These are phyloP conservation scores for Phytophthora tubulina DNA, from an alignment of 352 stramenopile genomes.

Conservation along the genomic window DNA sequence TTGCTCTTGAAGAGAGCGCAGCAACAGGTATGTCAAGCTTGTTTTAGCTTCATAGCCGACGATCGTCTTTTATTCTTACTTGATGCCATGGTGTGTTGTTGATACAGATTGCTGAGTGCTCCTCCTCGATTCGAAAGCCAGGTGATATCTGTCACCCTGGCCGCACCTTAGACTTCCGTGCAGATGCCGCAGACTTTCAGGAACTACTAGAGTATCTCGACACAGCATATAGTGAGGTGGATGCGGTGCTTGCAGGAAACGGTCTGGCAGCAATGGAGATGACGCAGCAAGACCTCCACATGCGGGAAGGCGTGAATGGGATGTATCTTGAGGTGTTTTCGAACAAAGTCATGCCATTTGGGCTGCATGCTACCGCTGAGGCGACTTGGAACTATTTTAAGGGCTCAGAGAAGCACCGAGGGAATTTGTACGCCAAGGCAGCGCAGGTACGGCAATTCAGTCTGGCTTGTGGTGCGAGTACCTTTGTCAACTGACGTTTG, in stretches of 20 bases:
- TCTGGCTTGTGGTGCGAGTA: not conserved
- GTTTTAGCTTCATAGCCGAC: slow-evolving; percentile 30
- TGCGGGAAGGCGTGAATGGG: slow-evolving; percentile 32
- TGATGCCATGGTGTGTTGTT: slow-evolving; percentile 4
- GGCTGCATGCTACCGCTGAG: slow-evolving; percentile 31
- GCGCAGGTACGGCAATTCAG: slow-evolving; percentile 19
- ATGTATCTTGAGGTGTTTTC: slow-evolving; percentile 48
- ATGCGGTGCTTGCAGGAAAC: slow-evolving; percentile 38
- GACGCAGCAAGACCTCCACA: slow-evolving; percentile 39
- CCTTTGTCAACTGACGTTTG: slow-evolving; percentile 1
- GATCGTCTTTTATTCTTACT: not conserved
- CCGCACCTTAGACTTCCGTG: slow-evolving; percentile 22
- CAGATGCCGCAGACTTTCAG: slow-evolving; percentile 28
- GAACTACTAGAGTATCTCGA: slow-evolving; percentile 35
- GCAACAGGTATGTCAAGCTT: slow-evolving; percentile 34
- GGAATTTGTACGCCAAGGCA: slow-evolving; percentile 42
- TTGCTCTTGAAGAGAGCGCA: slow-evolving; percentile 39
- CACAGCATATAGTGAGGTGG: slow-evolving; percentile 31
- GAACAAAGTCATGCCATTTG: slow-evolving; percentile 44
- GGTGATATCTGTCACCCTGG: slow-evolving; percentile 11
- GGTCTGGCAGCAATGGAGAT: slow-evolving; percentile 35
- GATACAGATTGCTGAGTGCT: slow-evolving; percentile 21
- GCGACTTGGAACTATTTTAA: slow-evolving; percentile 50
- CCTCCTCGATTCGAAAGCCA: slow-evolving; percentile 9
- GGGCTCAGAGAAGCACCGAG: slow-evolving; percentile 45